phyloP scores from a whole-genome alignment of 352 stramenopile genomes.

The Phytophthora podocarpi region DNA sequence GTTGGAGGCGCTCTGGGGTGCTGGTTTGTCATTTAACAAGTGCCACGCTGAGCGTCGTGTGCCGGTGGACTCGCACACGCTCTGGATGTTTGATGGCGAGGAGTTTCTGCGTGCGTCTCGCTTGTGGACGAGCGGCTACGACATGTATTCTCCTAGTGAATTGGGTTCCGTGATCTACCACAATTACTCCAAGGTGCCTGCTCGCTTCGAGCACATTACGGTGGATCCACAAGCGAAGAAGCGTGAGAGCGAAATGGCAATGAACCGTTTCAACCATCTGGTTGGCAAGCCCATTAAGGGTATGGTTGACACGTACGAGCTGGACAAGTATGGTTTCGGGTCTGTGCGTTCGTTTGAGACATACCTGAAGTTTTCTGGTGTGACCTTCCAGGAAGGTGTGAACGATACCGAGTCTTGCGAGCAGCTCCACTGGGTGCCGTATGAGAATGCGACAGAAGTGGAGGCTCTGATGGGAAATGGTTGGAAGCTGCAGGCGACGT shows the following conservation, averaged over 20 bases:
- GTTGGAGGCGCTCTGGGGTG: constrained; percentile 75
- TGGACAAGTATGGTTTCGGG: constrained; percentile 67
- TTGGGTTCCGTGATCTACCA: constrained; percentile 72
- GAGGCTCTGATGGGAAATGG: constrained; percentile 52
- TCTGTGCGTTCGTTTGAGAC: constrained; percentile 56
- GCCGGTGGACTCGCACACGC: constrained; percentile 76
- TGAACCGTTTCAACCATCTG: constrained; percentile 64
- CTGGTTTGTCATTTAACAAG: constrained; percentile 84
- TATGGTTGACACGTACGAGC: constrained; percentile 58
- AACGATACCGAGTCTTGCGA: constrained; percentile 66
- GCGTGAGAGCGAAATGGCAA: constrained; percentile 54
- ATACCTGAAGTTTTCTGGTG: constrained; percentile 66
- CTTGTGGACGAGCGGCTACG: constrained; percentile 71
- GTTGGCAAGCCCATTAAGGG: constrained; percentile 66
- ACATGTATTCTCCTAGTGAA: constrained; percentile 70
- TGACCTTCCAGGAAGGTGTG: constrained; percentile 51
- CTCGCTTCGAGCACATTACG: constrained; percentile 60
- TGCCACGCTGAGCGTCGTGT: constrained; percentile 81
- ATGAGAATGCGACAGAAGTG: constrained; percentile 55
- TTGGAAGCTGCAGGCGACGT: constrained; percentile 46
- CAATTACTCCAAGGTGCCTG: constrained; percentile 77
- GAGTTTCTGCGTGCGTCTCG: constrained; percentile 69
- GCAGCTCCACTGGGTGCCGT: constrained; percentile 78
- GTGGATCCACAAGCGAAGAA: constrained; percentile 50
- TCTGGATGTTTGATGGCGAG: constrained; percentile 82